Base-by-base conservation (phyloP, 2,329 filamentous ascomycete species). In the Celoporthe dispersa region DNA sequence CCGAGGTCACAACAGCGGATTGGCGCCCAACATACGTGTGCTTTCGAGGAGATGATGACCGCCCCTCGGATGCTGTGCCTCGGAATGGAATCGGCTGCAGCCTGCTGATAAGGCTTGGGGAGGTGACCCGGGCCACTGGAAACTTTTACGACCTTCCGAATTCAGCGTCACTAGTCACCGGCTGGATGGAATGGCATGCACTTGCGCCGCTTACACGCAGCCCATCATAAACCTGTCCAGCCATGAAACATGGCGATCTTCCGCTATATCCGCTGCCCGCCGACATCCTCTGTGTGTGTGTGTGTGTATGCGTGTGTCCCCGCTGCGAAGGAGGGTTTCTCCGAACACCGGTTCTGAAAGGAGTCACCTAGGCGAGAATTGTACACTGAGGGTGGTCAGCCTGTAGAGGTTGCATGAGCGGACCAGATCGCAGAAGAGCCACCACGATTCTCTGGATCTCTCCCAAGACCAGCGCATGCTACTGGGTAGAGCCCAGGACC, bases 61-160 rank as follows among this genome's bases (percentile, higher is more conserved):
- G 53, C 37, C 6, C n/a, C 25, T 37, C 57, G 59, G 60, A 8
- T 31, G 44, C 48, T 63, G 16, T 68, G 68, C 53, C 39, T 64
- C 51, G 37, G 60, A 70, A 63, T 19, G 68, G 35, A 33, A 37
- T 37, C 16, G 28, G 37, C 37, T 53, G 67, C 59, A 69, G 67
- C 69, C 51, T 66, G 31, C 62, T 59, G 69, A 71, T 69, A 69
- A 66, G 57, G 44, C 59, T 71, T 44, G 67, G 39, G 44, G 22
- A 31, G 69, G 66, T 61, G 64, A 67, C 68, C 67, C 69, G 67
- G 65, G 61, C 64, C 55, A 63, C 69, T 71, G 69, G 69, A 64
- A 71, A 41, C 35, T 51, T 66, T 51, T 53, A 69, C 62, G 69
- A 69, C 69, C 69, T 71, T 51, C 67, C 61, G 22, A 5, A 69